Base-by-base conservation (phyloP, 2,329 filamentous ascomycete genomes). In the Epichloe gansuensis region DNA sequence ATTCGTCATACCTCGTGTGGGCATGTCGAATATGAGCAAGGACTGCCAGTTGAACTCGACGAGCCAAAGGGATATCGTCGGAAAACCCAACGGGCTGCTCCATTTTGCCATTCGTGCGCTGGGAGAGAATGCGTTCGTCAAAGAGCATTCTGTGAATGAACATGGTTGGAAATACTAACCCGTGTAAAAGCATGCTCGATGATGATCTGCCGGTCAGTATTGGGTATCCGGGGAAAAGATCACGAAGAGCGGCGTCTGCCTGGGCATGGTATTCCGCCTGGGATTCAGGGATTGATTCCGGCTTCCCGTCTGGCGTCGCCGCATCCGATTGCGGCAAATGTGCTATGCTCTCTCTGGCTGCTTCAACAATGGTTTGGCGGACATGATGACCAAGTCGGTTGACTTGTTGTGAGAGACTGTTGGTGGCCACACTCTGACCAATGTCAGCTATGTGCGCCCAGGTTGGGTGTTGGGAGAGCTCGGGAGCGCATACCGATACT, bases 11-110 rank as follows among this genome's bases (percentile, higher is more conserved):
- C 59, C 78, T 74, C 5, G 82, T 85, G 59, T 83, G 80, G n/a
- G 67, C 80, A 61, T 85, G 82, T 43, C 82, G 74, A 59, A 85
- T 84, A 60, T 85, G 81, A 52, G 82, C 81, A 59, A 84, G 72
- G 9, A 82, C 80, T 39, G 82, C 82, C 48, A 85, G 73, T 62
- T 84, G 81, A 46, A 83, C 81, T 54, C 82, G 74, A 23, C 80
- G 77, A 42, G 80, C 78, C 44, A 85, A 69, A 9, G 79, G 70
- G 46, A 85, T 69, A 48, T 78, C 70, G 38, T 67, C 61, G 28
- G 76, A 78, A 55, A 82, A 69, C 41, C 81, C 81, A 56, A 85
- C 81, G 53, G 76, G 75, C 38, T 71, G 71, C 52, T 78, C 74
- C 56, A 75, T 75, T 57, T 77, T 75, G 57, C 74, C 75, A 45